Evolutionary conservation across 805 yeast genomes (phyloP), one percentile per base, ranked within the genome.

Genomic region (Metschnikowia sp.): DNA sequence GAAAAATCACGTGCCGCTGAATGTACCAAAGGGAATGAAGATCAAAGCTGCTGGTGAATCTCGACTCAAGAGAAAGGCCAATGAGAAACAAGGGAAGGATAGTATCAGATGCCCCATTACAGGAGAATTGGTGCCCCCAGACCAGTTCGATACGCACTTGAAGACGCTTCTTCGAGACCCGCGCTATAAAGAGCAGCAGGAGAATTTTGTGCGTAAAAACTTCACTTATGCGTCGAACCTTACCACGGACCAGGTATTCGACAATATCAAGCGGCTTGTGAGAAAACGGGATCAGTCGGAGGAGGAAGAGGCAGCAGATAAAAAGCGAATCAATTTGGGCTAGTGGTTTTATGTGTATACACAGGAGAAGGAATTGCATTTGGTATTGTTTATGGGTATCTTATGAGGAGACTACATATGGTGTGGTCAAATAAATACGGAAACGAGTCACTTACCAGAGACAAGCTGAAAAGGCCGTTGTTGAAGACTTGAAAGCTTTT

Each of bases 41-140:
- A 76, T 88, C 28, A 75, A 74, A 52, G 77, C 86, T 3, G 88
- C 86, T 4, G 96, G 96, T 3, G 83, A 83, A 45, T 76, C 89
- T 1, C 67, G 96, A 57, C 59, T 53, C 59, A 76, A 63, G 61
- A 69, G 51, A 38, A 50, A 50, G 40, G 53, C 45, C 22, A 13
- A 40, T 11, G 49, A 40, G 10, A 33, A 40, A 68, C 48, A 18
- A 18, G 26, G 18, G 29, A 10, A 31, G 10, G n/a, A 62, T 8
- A 54, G 69, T 40, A 76, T 90, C 36, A 76, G 72, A 52, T 88
- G 96, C 60, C 97, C 97, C n/a, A 71, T 87, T 36, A 87, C 96
- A 0, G 84, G 84, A 1, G 76, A 81, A 57, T 58, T 76, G 59
- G 77, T 91, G 1, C 85, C 91, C 0, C 94, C 86, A 55, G 73